A percentile compares a stretch with the other conserved stretches of the same genome.
phyloP scores from a whole-genome alignment of 2,329 filamentous ascomycete genomes.

The Bipolaris cookei region DNA sequence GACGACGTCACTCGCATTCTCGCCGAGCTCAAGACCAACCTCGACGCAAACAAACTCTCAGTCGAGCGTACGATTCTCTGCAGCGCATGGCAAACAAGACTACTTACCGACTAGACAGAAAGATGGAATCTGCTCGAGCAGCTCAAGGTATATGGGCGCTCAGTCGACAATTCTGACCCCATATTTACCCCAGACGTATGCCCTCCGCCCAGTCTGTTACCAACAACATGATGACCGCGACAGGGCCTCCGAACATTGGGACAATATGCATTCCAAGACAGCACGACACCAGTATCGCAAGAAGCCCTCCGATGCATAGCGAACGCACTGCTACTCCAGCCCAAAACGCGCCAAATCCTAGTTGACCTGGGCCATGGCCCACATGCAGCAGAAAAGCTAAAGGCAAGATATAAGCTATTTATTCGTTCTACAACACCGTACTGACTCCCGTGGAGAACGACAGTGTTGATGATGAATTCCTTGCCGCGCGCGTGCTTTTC shows the following conservation, averaged over 20 bases:
- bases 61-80: slow-evolving; percentile 61
- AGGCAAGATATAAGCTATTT: slow-evolving; percentile 48
- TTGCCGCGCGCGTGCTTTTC: slow-evolving; percentile 79
- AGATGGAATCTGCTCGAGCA: slow-evolving; percentile 64
- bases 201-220: not conserved
- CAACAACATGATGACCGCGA: slow-evolving; percentile 14
- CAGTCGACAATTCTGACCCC: slow-evolving; percentile 73
- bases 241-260: slow-evolving; percentile 78
- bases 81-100: not conserved
- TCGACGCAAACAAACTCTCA: slow-evolving; percentile 64
- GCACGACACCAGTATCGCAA: slow-evolving; percentile 64
- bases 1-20: slow-evolving; percentile 71
- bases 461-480: slow-evolving; percentile 83
- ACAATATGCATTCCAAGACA: slow-evolving; percentile 73
- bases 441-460: slow-evolving; percentile 59
- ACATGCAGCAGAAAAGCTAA: slow-evolving; percentile 73
- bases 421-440: not conserved
- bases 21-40: slow-evolving; percentile 65
- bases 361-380: slow-evolving; percentile 72
- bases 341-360: slow-evolving; percentile 72
- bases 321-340: slow-evolving; percentile 78
- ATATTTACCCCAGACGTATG: slow-evolving; percentile 82
- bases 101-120: slow-evolving; percentile 56
- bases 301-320: slow-evolving; percentile 83
- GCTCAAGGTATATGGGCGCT: slow-evolving; percentile 80